phyloP scores from a whole-genome alignment of 2,329 filamentous ascomycete species.

The Epichloe gansuensis region DNA sequence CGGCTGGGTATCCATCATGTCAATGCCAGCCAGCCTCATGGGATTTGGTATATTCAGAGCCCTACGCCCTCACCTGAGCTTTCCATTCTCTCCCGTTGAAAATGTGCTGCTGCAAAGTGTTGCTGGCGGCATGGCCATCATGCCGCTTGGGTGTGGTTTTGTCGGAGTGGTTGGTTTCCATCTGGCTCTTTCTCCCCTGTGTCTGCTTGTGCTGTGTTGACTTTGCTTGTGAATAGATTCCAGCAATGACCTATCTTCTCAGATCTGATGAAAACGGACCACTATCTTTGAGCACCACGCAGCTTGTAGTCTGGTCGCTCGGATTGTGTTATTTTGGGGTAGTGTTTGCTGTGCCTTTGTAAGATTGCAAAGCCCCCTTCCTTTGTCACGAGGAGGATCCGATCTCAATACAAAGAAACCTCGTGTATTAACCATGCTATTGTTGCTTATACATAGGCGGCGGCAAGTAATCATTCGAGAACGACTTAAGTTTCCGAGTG shows the following conservation, averaged over 20 bases:
- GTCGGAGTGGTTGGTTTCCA: slow-evolving; percentile 60
- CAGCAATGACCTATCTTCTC: slow-evolving; percentile 80
- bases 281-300: slow-evolving; percentile 57
- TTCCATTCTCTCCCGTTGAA: slow-evolving; percentile 86
- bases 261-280: slow-evolving; percentile 68
- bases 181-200: background rate
- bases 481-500: slow-evolving; percentile 85
- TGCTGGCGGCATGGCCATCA: slow-evolving; percentile 87
- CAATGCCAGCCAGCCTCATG: slow-evolving; percentile 89
- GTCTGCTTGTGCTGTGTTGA: slow-evolving; percentile 3
- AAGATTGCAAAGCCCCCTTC: slow-evolving; percentile 13
- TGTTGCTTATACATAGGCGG: slow-evolving; percentile 32
- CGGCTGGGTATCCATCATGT: slow-evolving; percentile 66
- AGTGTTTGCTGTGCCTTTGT: slow-evolving; percentile 85
- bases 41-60: slow-evolving; percentile 89
- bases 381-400: background rate
- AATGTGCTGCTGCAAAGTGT: slow-evolving; percentile 96
- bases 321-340: slow-evolving; percentile 95
- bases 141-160: slow-evolving; percentile 91
- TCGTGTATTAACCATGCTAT: background rate
- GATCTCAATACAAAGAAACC: too few species aligned
- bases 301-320: slow-evolving; percentile 79
- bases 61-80: slow-evolving; percentile 56
- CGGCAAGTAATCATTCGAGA: slow-evolving; percentile 89
- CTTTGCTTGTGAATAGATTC: slow-evolving; percentile 39